A percentile compares a stretch with the other conserved stretches of the same genome.
Conservation (phyloP, 352 stramenopile species). For the Peronospora destructor region DNA sequence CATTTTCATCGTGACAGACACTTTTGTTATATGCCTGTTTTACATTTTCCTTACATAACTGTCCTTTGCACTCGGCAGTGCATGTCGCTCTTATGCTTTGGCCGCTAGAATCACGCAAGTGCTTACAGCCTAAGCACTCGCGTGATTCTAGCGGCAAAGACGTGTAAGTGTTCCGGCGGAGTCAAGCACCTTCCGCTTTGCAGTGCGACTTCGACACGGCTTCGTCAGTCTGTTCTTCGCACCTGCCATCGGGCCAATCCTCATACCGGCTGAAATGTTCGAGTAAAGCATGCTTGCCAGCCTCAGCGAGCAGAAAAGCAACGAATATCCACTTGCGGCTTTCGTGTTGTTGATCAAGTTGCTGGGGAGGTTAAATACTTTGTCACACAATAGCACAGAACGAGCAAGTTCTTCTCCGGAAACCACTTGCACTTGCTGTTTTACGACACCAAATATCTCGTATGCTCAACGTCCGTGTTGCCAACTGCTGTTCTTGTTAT, state of each 20-base stretch:
- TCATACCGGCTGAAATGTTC: constrained; percentile 8
- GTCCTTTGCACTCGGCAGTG: too few relatives aligned
- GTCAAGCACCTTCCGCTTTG: constrained; percentile 4
- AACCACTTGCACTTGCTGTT: constrained; percentile 22
- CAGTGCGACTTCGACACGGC: background rate
- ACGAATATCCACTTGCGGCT: constrained; percentile 15
- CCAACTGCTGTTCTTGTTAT: constrained; percentile 10
- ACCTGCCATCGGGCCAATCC: background rate
- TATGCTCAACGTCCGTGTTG: constrained; percentile 20
- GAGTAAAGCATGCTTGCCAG: constrained; percentile 9
- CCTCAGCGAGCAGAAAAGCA: constrained; percentile 27
- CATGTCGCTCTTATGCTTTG: constrained; percentile 1
- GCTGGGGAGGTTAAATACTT: constrained; percentile 2
- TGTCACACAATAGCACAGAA: constrained; percentile 22
- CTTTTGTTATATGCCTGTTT: too few relatives aligned
- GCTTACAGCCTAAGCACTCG: constrained; percentile 10
- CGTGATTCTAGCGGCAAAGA: constrained; percentile 21
- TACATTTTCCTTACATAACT: too few relatives aligned
- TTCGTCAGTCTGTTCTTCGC: constrained; percentile 9
- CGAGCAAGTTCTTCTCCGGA: constrained; percentile 3
- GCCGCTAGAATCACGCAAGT: background rate
- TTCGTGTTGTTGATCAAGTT: constrained; percentile 14
- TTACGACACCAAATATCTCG: constrained; percentile 16
- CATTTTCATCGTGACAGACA: too few relatives aligned
- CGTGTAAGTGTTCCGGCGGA: background rate